Base-by-base conservation (phyloP, 805 yeast species). In the Teunomyces atbi region DNA sequence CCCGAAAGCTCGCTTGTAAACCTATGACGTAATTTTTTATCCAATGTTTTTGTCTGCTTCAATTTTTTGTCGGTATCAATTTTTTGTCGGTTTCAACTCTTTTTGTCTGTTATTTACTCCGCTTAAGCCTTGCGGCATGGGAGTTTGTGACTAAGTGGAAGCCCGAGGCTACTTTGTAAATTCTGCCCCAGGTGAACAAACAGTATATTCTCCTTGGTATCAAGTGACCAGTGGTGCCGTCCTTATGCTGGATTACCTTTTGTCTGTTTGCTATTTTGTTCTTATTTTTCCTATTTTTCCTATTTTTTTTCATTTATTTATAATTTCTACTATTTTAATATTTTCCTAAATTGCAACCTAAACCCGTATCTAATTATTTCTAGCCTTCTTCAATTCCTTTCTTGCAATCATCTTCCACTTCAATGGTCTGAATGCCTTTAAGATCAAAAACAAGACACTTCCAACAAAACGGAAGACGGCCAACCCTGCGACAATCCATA, bases 401-500 rank as follows among this genome's bases (percentile, higher is more conserved):
- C 49, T 45, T 5, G 53, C 55, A 12, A 45, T 61, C 33, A 66
- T 41, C 54, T 59, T 66, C 77, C 77, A 71, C 45, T 65, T 69
- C 33, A 72, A 42, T 3, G 76, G 76, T 37, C 77, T 57, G 45
- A 68, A 60, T 13, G 55, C 47, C 52, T 68, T 70, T 54, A 64
- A 58, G 3, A 68, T 36, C 47, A 89, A 66, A 60, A 82, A 92
- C 33, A 78, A 59, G 1, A 77, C 62, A 54, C 95, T 81, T 1
- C 97, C 97, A 21, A 84, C 42, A 54, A 92, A 85, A 51, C 97
- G 74, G 64, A 89, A 84, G 5, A 84, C 76, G 0, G 98, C 97
- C 75, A 89, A 79, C 21, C 84, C 87, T 3, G 97, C 97, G 36
- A 92, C 98, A 30, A 91, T 69, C 97, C 98, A 92, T 54, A 92